These are phyloP conservation scores for Sporopachydermia lactativora DNA, from an alignment of 805 yeast species.

Conservation along the genomic window DNA sequence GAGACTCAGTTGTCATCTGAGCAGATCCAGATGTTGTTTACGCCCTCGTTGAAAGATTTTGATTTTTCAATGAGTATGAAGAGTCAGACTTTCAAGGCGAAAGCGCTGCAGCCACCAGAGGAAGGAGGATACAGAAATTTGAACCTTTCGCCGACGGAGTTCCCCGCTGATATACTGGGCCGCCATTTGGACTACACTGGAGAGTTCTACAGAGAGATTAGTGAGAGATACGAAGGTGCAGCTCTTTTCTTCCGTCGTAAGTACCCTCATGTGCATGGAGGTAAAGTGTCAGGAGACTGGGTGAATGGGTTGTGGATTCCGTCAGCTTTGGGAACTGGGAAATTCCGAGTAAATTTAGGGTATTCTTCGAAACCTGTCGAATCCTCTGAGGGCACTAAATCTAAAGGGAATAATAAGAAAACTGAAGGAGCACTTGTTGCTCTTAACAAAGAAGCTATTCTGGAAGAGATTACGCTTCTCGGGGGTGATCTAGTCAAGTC, in stretches of 20 bases:
- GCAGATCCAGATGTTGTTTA: constrained; percentile 44
- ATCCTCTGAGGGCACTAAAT: constrained; percentile 13
- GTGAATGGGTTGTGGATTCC: constrained; percentile 80
- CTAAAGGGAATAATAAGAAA: constrained; percentile 20
- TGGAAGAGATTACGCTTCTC: constrained; percentile 52
- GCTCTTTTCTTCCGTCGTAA: constrained; percentile 55
- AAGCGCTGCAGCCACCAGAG: constrained; percentile 40
- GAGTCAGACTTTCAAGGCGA: constrained; percentile 30
- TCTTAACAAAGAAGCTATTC: constrained; percentile 58
- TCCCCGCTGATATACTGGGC: constrained; percentile 19
- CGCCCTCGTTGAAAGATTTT: constrained; percentile 74
- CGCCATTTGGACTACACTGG: constrained; percentile 46
- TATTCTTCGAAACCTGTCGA: constrained; percentile 54
- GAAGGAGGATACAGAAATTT: constrained; percentile 22
- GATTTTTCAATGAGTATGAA: constrained; percentile 61
- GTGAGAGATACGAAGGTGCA: constrained; percentile 46
- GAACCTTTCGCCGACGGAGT: constrained; percentile 27
- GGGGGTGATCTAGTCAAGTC: constrained; percentile 48
- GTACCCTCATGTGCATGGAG: constrained; percentile 27
- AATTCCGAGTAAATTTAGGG: constrained; percentile 70
- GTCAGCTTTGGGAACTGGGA: constrained; percentile 37
- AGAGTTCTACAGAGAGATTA: constrained; percentile 46
- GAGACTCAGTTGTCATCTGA: constrained; percentile 11
- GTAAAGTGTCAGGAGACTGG: constrained; percentile 42
- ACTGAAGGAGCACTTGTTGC: constrained; percentile 28